Evolutionary conservation across 495 filamentous ascomycete species (phyloP).

Genomic region (Aspergillus diversus): DNA sequence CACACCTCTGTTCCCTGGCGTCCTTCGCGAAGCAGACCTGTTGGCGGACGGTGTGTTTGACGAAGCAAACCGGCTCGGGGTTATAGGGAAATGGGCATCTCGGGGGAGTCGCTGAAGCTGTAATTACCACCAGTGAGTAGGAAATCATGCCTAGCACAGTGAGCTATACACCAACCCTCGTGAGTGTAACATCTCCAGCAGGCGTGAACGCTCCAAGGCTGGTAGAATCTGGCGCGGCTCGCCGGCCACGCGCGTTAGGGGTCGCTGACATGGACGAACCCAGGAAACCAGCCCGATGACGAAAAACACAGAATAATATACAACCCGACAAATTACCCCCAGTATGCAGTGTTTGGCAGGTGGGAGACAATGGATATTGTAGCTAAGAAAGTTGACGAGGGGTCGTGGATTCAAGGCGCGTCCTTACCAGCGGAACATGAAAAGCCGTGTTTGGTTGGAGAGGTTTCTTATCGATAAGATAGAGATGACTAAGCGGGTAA

Average conservation of each 20-base stretch:
- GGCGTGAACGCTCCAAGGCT: conserved; percentile 32
- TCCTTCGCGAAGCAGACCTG: conserved; percentile 42
- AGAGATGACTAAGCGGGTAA: conserved; percentile 33
- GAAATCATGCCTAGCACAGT: not conserved
- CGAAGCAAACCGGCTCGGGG: conserved; percentile 43
- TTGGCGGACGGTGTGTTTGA: conserved; percentile 39
- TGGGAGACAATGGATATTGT: not conserved
- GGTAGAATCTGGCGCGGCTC: conserved; percentile 33
- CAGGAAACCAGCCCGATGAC: not conserved
- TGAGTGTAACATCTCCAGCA: conserved; percentile 38
- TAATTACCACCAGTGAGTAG: conserved; percentile 14
- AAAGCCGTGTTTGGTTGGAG: conserved; percentile 27
- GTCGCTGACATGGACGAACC: conserved; percentile 36
- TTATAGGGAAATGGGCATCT: conserved; percentile 41
- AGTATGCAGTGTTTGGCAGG: not conserved
- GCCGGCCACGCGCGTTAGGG: conserved; percentile 41
- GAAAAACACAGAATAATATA: not conserved
- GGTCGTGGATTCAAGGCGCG: conserved; percentile 19
- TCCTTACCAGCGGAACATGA: conserved; percentile 27
- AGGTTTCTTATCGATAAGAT: conserved; percentile 42
- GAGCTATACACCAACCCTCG: conserved; percentile 29
- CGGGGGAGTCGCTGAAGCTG: conserved; percentile 45
- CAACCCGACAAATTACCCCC: not conserved
- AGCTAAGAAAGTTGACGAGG: conserved; percentile 1
- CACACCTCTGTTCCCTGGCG: conserved; percentile 37